Evolutionary conservation across 2,329 filamentous ascomycete genomes (phyloP).

Genomic region (Neofusicoccum cordaticola): DNA sequence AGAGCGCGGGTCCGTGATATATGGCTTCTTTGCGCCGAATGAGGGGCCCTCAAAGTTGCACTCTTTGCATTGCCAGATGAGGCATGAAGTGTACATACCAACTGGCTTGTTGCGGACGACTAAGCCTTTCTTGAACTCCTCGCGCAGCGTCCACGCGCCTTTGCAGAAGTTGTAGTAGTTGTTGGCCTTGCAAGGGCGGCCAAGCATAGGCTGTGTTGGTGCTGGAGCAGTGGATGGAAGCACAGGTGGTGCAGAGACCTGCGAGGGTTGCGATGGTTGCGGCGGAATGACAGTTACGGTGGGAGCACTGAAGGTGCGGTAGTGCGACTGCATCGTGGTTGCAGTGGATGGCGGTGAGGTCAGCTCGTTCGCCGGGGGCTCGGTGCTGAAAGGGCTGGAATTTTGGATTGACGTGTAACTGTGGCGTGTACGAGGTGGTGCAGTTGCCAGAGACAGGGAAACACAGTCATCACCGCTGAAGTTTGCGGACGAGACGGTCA

Average conservation of each 20-base stretch:
- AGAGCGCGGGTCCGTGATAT: slow-evolving; percentile 30
- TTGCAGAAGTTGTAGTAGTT: slow-evolving; percentile 43
- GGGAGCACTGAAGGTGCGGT: neutral
- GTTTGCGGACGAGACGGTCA: slow-evolving; percentile 1
- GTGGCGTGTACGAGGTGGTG: slow-evolving; percentile 6
- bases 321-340: slow-evolving; percentile 5
- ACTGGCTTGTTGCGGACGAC: slow-evolving; percentile 28
- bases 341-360: neutral
- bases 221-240: slow-evolving; percentile 26
- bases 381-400: slow-evolving; percentile 1
- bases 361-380: neutral
- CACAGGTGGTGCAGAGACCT: slow-evolving; percentile 20
- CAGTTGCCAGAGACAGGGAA: neutral
- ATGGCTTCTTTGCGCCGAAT: slow-evolving; percentile 24
- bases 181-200: slow-evolving; percentile 39
- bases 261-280: neutral
- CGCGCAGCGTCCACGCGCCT: slow-evolving; percentile 36
- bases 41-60: slow-evolving; percentile 36
- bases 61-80: slow-evolving; percentile 35
- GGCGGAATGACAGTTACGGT: slow-evolving; percentile 10
- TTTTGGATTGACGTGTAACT: slow-evolving; percentile 16
- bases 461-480: neutral
- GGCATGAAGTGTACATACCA: slow-evolving; percentile 34
- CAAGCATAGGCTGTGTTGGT: slow-evolving; percentile 16
- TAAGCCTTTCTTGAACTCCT: slow-evolving; percentile 34